Evolutionary conservation across 2,329 filamentous ascomycete species (phyloP).

Genomic region (Verticillium tricorpus): DNA sequence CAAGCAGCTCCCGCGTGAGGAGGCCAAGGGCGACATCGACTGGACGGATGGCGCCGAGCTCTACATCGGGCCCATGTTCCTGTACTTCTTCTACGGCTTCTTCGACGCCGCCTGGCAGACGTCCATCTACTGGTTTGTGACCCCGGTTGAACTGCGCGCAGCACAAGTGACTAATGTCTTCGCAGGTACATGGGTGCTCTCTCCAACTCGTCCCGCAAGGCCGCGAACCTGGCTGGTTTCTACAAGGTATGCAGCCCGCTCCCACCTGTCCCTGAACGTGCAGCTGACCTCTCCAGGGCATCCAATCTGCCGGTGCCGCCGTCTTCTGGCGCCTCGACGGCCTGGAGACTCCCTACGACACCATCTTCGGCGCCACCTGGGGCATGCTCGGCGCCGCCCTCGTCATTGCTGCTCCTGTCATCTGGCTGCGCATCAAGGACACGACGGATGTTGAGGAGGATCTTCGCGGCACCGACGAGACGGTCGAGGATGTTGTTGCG

Average conservation of each 20-base stretch:
- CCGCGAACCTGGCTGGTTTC: constrained; percentile 87
- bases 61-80: constrained; percentile 76
- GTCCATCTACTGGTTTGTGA: constrained; percentile 82
- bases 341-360: constrained; percentile 58
- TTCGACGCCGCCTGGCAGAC: constrained; percentile 91
- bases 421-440: constrained; percentile 75
- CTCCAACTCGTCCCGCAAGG: constrained; percentile 86
- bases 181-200: constrained; percentile 83
- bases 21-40: constrained; percentile 41
- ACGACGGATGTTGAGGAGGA: constrained; percentile 79
- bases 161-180: constrained; percentile 39
- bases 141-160: constrained; percentile 48
- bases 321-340: constrained; percentile 70
- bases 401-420: constrained; percentile 71
- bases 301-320: constrained; percentile 82
- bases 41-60: constrained; percentile 55
- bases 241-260: constrained; percentile 54
- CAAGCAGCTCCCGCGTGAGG: constrained; percentile 45
- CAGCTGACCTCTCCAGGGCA: constrained; percentile 29
- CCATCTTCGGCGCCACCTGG: constrained; percentile 70
- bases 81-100: constrained; percentile 88
- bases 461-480: constrained; percentile 81
- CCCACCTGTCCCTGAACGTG: too few species aligned
- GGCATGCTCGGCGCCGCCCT: constrained; percentile 69
- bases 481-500: constrained; percentile 60